Base-by-base conservation (phyloP, 169 alveolate species). In the Pseudocohnilembus persalinus region DNA sequence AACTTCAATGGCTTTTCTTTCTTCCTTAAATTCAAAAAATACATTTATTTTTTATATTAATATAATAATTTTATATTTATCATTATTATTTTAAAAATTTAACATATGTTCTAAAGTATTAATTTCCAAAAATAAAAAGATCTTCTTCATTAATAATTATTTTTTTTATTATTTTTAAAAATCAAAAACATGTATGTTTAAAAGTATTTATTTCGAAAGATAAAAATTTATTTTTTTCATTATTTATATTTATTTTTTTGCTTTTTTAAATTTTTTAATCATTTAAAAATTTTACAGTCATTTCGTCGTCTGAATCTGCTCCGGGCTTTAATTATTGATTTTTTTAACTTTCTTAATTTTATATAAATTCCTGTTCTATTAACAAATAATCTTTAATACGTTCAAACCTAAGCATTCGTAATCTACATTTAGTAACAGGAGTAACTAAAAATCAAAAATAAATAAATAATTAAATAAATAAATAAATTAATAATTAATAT, bases 371-470 rank as follows among this genome's bases (percentile, higher is more conserved):
- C 92, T 98, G 98, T 90, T 98, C 99, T 94, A 98, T 94, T 82
- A 98, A 93, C 76, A 98, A 92, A 88, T 98, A 98, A 88, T 98
- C 99, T 89, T 98, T 98, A 68, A 97, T 94, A 81, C 99, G 91
- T 85, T 98, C 99, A 76, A 92, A 93, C 88, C 97, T 98, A 31
- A 98, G 93, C 85, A 96, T 89, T 89, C 99, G 92, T 72, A 98
- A 91, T 81, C 99, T 92, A 82, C 99, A 98, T 82, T 97, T 98
- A 31, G 99, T 91, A 33, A 91, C 92, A 29, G 99, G 99, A 20
- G 97, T 96, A 29, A 98, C 98, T 85, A 33, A 76, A 0, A 31
- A 31, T 0, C 25, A 31, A 31, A 27, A 32, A 27, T 27, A 34
- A 77, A 28, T 24, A 29, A 29, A 75, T 77, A 49, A 49, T 49